Evolutionary conservation across 441 rosid species (phyloP).

Genomic region (Sinapis alba): DNA sequence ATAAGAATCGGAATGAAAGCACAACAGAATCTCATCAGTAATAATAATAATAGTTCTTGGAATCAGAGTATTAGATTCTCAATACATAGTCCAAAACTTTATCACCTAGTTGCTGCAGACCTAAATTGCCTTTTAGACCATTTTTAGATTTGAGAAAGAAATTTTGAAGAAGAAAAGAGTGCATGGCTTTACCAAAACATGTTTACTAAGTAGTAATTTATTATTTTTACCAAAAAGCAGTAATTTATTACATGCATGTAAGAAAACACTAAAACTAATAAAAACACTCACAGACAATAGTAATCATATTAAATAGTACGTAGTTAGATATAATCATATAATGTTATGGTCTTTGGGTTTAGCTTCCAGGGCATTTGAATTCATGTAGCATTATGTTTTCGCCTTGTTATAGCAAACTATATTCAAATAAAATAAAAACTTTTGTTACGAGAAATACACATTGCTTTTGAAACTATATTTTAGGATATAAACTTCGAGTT

Average conservation of each 20-base stretch:
- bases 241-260: neutral
- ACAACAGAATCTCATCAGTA: slow-evolving; percentile 6
- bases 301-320: neutral
- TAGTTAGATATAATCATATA: neutral
- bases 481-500: neutral
- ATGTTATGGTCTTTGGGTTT: neutral
- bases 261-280: neutral
- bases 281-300: neutral
- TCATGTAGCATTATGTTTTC: neutral
- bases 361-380: neutral
- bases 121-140: neutral
- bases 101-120: slow-evolving; percentile 2
- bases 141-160: neutral
- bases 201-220: neutral
- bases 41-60: neutral
- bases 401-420: too few relatives aligned
- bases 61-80: slow-evolving; percentile 29
- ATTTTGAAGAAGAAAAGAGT: neutral
- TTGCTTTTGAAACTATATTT: neutral
- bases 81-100: slow-evolving; percentile 23
- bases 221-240: neutral
- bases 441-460: neutral
- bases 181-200: neutral
- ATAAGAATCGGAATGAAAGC: slow-evolving; percentile 10
- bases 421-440: too few relatives aligned